Evolutionary conservation across 2,329 filamentous ascomycete genomes (phyloP), one percentile per base, ranked within the genome.

Genomic region (Talaromyces sp.): DNA sequence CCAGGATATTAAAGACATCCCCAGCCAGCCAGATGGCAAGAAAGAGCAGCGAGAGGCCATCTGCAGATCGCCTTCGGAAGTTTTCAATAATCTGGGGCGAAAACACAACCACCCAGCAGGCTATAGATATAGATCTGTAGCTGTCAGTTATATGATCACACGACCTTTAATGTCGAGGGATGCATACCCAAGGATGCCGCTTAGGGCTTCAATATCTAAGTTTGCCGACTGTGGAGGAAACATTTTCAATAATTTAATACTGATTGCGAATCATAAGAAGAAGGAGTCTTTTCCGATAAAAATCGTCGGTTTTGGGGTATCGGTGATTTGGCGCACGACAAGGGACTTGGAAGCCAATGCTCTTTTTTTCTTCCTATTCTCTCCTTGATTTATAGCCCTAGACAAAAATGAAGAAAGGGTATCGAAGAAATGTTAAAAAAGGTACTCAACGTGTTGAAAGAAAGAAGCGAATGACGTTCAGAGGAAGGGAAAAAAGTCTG

Each of bases 21-120:
- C 95, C 95, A 1, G 89, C 83, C 2, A 97, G 84, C 95, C 95
- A 99, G 70, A 96, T 86, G 63, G 96, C 88, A 71, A 98, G 87
- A 79, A 98, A 99, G 61, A 94, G 89, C 14, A 97, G 85, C 0
- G 91, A 96, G 1, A 98, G 83, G 2, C 92, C 94, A 73, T 97
- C 92, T 62, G 92, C 91, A 47, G 90, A 96, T 67, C 86, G 81
- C 61, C 92, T 86, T 65, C 88, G 88, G 79, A 96, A 97, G 73
- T 97, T 97, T 72, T 96, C 92, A 68, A 96, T 89, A 69, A 99
- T 97, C 69, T 99, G 95, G 2, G 95, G 95, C 0, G 92, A 95
- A 79, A 97, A 99, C 62, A 99, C 95, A 40, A 98, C 91, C 61
- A 98, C 90, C 95, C 95, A 97, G 74, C 93, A 97, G 57, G 93